Base-by-base conservation (phyloP, 176 grass and related monocot species). In the Canna indica region DNA sequence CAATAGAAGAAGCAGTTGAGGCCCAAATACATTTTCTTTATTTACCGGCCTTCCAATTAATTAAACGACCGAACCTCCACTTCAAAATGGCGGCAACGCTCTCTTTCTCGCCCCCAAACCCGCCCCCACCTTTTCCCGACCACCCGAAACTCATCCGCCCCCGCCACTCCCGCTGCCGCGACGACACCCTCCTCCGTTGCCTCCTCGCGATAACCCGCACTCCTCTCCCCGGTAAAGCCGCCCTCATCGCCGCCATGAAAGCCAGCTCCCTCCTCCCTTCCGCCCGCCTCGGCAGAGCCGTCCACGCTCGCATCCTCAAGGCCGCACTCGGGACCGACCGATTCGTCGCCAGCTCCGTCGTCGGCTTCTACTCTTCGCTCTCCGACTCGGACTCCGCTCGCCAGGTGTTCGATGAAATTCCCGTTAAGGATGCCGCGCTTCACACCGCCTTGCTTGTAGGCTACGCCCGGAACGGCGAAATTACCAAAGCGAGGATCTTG, bases 261-360 rank as follows among this genome's bases (percentile, higher is more conserved):
- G 75, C 68, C 2, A 68, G 68, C 48, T 59, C 81, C 28, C 56
- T 46, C 30, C 67, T 73, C 36, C 41, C 59, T 14, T 59, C 76
- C 62, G 31, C 64, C 59, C 16, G 28, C 42, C 27, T 67, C 25
- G 81, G 81, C 32, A 72, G 75, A 83, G 57, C 81, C 8, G 68
- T 83, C 70, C 80, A 82, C 26, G 64, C 80, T 13, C 56, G 69
- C 38, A 57, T 81, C 52, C 64, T 81, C 17, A 81, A 82, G 71
- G 44, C 63, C 25, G 80, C 74, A 27, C 31, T 82, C 11, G 58
- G 27, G 3, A 10, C 22, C 14, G 80, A 82, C 36, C 36, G 74
- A 22, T 82, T 82, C 64, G 38, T 78, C 5, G 75, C 66, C 14
- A 83, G 47, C 33, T 77, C 81, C 16, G 22, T 74, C 31, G 29